phyloP scores from a whole-genome alignment of 306 rosid genomes.

The Sechiopsis laciniata region DNA sequence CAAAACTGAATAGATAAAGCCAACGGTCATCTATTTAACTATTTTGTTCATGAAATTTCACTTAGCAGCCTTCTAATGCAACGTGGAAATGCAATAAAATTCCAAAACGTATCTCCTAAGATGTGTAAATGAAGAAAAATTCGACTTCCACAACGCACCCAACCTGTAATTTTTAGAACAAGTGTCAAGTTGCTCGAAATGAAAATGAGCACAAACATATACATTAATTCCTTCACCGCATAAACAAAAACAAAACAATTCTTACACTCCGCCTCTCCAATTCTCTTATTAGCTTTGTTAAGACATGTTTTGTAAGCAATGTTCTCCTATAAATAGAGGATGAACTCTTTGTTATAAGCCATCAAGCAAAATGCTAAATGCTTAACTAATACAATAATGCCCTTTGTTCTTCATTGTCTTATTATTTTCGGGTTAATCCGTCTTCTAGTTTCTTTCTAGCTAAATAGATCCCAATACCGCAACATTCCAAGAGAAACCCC shows the following conservation, averaged over 20 bases:
- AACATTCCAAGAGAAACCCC: too few species aligned
- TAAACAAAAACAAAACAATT: slow-evolving; percentile 4
- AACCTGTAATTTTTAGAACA: neutral
- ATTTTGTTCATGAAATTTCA: neutral
- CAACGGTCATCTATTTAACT: neutral
- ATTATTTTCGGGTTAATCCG: too few species aligned
- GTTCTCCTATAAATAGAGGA: too few species aligned
- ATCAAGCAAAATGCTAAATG: too few species aligned
- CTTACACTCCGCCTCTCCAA: neutral
- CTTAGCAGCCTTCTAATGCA: neutral
- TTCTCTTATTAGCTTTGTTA: neutral
- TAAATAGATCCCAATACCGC: neutral
- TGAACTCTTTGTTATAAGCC: too few species aligned
- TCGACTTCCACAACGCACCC: neutral
- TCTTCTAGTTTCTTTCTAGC: neutral
- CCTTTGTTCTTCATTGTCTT: too few species aligned
- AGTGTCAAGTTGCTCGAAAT: neutral
- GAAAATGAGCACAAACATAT: neutral
- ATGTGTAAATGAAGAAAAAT: slow-evolving; percentile 8
- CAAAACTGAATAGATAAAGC: slow-evolving; percentile 11
- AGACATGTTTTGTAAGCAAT: too few species aligned
- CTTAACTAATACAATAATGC: too few species aligned
- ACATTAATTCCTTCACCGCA: neutral
- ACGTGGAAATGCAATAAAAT: neutral
- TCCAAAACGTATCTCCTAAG: neutral